Base-by-base conservation (phyloP, 1,284 basidiomycete species). In the Tilletia indica region DNA sequence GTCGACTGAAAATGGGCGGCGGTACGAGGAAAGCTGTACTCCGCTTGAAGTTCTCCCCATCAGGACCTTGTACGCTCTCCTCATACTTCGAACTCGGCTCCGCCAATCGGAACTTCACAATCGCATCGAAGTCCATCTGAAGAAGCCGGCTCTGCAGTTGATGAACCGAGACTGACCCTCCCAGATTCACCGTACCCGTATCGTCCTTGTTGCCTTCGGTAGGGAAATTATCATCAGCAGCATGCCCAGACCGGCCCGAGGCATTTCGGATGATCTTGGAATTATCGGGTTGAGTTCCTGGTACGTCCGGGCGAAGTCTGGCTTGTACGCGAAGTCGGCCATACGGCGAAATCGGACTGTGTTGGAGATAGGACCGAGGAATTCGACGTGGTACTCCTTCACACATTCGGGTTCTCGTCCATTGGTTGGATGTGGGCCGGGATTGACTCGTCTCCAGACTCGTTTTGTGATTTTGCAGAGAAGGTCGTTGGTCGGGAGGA, bases 331-430 rank as follows among this genome's bases (percentile, higher is more conserved):
- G 71, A 78, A 83, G 71, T 83, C 82, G 19, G 81, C 79, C 81
- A 82, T 81, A 58, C 72, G 70, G 2, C 94, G 89, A 86, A 98
- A 98, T 56, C 96, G 88, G 49, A 91, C 91, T 0, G 93, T 93
- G 85, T 92, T 93, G 0, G 89, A 87, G 25, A 92, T 88, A 16
- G 91, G 85, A 0, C 95, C 96, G 0, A 93, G 84, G 0, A 91
- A 88, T 75, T 93, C 89, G 4, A 91, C 88, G 0, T 88, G 91
- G 84, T 93, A 98, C 36, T 87, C 76, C 45, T 87, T 75, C n/a
- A 80, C 19, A 12, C 70, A 68, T 11, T 72, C 74, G 3, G 73
- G 73, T 36, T 74, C 76, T 0, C 72, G 68, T 31, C 56, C 49
- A 4, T 71, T 38, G 19, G 5, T 34, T 3, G 56, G 3, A 19